These are phyloP conservation scores for Chytriomyces hyalinus DNA, from an alignment of 192 early-diverging fungal species.

Conservation along the genomic window DNA sequence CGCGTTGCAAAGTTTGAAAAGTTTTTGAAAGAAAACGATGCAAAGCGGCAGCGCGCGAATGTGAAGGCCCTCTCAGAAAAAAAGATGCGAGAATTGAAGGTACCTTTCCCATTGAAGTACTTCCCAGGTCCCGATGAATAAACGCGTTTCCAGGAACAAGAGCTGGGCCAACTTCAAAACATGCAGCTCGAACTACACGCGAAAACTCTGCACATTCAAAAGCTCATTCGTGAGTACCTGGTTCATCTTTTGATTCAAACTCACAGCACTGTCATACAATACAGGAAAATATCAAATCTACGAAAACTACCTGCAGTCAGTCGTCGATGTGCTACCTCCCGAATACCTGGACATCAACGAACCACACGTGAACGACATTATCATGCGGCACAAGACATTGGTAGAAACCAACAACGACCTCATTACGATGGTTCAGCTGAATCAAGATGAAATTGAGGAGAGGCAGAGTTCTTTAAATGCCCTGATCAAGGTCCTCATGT, in stretches of 20 bases:
- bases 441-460: constrained; percentile 60
- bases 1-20: constrained; percentile 70
- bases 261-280: neutral
- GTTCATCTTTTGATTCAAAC: neutral
- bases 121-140: neutral
- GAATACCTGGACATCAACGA: constrained; percentile 68
- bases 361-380: constrained; percentile 68
- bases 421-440: constrained; percentile 43
- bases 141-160: constrained; percentile 52
- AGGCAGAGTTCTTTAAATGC: constrained; percentile 44
- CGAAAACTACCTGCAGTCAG: constrained; percentile 63
- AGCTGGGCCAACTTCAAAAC: constrained; percentile 45
- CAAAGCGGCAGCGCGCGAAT: constrained; percentile 65
- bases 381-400: constrained; percentile 67
- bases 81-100: constrained; percentile 64
- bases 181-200: constrained; percentile 50
- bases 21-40: constrained; percentile 71
- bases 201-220: constrained; percentile 51
- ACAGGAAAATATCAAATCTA: constrained; percentile 61
- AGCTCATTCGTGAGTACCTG: constrained; percentile 52
- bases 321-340: constrained; percentile 60
- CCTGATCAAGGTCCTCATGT: constrained; percentile 51
- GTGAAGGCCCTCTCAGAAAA: constrained; percentile 60
- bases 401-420: constrained; percentile 64
- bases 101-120: neutral